phyloP scores from a whole-genome alignment of 2,329 filamentous ascomycete species.

The Bipolaris zeicola region DNA sequence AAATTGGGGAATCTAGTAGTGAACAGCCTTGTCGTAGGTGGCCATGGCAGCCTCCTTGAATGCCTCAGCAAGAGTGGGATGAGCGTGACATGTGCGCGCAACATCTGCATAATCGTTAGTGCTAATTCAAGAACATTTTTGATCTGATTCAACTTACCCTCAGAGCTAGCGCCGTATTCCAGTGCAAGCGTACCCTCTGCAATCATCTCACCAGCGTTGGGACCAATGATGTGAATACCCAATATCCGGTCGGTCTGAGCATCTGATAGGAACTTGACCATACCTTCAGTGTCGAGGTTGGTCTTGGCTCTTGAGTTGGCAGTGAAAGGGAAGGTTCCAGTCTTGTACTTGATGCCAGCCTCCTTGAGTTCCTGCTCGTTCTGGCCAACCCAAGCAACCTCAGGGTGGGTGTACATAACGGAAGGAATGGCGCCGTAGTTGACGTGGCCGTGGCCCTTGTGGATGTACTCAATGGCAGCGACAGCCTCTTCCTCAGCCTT shows the following conservation, averaged over 20 bases:
- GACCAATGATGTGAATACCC: slow-evolving; percentile 93
- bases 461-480: slow-evolving; percentile 94
- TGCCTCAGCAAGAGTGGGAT: slow-evolving; percentile 93
- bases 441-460: slow-evolving; percentile 96
- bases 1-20: slow-evolving; percentile 66
- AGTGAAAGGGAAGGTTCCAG: slow-evolving; percentile 94
- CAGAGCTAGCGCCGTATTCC: slow-evolving; percentile 93
- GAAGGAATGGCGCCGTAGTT: slow-evolving; percentile 98
- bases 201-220: slow-evolving; percentile 99
- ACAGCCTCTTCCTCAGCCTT: slow-evolving; percentile 99
- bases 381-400: slow-evolving; percentile 98
- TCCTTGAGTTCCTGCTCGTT: slow-evolving; percentile 95
- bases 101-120: slow-evolving; percentile 40
- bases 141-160: slow-evolving; percentile 68
- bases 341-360: slow-evolving; percentile 85
- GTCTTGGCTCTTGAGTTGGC: slow-evolving; percentile 99
- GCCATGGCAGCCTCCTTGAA: slow-evolving; percentile 99
- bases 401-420: slow-evolving; percentile 99
- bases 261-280: slow-evolving; percentile 97
- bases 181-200: slow-evolving; percentile 93
- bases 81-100: slow-evolving; percentile 86
- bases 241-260: slow-evolving; percentile 95
- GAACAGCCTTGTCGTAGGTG: slow-evolving; percentile 92
- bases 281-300: slow-evolving; percentile 91
- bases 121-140: background rate